phyloP scores from a whole-genome alignment of 2,329 filamentous ascomycete genomes.

The Botrytis byssoidea region DNA sequence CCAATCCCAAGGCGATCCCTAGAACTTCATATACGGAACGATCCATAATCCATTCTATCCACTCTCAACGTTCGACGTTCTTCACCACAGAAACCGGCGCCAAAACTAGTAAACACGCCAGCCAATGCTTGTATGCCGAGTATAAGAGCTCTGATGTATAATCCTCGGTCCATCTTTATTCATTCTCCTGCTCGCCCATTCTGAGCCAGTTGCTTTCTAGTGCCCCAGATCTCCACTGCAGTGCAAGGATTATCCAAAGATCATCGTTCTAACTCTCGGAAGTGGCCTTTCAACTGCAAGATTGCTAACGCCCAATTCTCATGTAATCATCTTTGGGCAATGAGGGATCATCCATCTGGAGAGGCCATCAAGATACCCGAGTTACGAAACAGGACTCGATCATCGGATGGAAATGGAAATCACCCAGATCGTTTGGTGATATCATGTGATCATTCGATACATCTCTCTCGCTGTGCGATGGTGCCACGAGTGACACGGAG shows the following conservation, averaged over 20 bases:
- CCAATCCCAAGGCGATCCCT: background rate
- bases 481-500: background rate
- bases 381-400: background rate
- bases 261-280: background rate
- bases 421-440: background rate
- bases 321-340: background rate
- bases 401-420: background rate
- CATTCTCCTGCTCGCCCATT: background rate
- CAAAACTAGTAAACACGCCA: background rate
- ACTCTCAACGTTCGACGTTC: constrained; percentile 4
- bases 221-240: constrained; percentile 1
- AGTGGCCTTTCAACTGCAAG: background rate
- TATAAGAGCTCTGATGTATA: background rate
- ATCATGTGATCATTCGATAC: background rate
- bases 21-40: background rate
- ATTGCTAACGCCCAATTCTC: background rate
- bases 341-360: background rate
- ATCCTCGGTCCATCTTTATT: background rate
- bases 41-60: background rate
- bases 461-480: background rate
- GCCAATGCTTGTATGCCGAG: background rate
- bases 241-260: constrained; percentile 4
- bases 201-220: background rate
- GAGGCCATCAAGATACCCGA: background rate
- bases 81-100: background rate